Conservation (phyloP, 2,329 filamentous ascomycete genomes). For the Fusarium buharicum region DNA sequence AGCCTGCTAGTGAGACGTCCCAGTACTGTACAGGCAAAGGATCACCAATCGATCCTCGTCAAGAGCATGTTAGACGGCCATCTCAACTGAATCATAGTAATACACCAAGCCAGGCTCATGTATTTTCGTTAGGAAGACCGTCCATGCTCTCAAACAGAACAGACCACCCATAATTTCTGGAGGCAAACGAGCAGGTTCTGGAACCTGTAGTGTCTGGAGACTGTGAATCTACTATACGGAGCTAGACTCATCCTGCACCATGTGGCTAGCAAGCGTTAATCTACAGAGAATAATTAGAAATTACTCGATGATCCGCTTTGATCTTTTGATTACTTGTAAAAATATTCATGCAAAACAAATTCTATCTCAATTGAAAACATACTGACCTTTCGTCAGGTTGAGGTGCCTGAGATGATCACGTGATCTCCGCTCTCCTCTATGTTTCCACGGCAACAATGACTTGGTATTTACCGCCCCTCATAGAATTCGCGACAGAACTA, state of each 20-base stretch:
- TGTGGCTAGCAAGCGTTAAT: too few species aligned
- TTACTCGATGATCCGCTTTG: too few species aligned
- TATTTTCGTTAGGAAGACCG: neutral
- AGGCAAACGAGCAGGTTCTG: neutral
- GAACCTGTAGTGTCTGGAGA: neutral
- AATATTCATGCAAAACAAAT: neutral
- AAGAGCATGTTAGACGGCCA: conserved; percentile 16
- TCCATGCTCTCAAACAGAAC: too few species aligned
- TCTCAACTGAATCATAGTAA: conserved; percentile 12
- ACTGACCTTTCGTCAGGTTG: neutral
- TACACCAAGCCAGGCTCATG: neutral
- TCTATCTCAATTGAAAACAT: conserved; percentile 4
- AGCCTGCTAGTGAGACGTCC: too few species aligned
- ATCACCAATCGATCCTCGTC: conserved; percentile 28
- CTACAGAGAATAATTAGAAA: too few species aligned
- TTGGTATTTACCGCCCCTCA: conserved; percentile 38
- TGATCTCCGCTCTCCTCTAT: conserved; percentile 14
- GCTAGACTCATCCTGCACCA: too few species aligned
- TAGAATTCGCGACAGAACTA: conserved; percentile 21
- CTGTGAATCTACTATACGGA: neutral
- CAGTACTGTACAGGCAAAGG: conserved; percentile 7
- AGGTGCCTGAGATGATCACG: conserved; percentile 18
- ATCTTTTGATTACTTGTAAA: conserved; percentile 19
- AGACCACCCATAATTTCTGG: too few species aligned
- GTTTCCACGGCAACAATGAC: conserved; percentile 44